Conservation (phyloP, 768 basidiomycete species). For the Lactarius deliciosus region DNA sequence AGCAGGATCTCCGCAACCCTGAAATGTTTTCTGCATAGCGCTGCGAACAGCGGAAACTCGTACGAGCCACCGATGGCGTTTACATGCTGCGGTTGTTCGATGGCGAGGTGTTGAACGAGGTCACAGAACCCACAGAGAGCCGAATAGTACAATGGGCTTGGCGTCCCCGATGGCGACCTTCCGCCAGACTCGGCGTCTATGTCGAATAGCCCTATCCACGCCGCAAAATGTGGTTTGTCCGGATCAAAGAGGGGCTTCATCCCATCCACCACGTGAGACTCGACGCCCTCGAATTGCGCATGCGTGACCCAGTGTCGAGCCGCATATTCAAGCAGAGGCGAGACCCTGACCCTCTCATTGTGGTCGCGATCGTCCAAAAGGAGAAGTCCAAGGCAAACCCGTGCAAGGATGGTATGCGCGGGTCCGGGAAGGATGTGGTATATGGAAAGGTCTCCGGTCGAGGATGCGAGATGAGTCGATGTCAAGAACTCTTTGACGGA, state of each 20-base stretch:
- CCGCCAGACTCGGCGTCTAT: background rate
- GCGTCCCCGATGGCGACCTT: background rate
- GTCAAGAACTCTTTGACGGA: conserved; percentile 17
- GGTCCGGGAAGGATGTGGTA: background rate
- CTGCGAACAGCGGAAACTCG: background rate
- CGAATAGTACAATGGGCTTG: background rate
- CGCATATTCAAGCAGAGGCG: background rate
- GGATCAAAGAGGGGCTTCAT: background rate
- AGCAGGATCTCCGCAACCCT: background rate
- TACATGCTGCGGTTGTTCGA: conserved; percentile 6
- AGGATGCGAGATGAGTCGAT: background rate
- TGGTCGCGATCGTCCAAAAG: background rate
- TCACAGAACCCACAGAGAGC: conserved; percentile 8
- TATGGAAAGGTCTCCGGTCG: background rate
- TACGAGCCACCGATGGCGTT: background rate
- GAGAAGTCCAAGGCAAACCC: background rate
- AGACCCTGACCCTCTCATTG: background rate
- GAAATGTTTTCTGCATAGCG: background rate
- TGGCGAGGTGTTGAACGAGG: background rate
- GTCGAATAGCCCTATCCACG: background rate
- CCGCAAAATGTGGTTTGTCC: background rate
- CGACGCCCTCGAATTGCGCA: background rate
- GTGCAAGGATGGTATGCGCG: background rate
- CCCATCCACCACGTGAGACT: background rate
- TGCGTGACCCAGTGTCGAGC: conserved; percentile 5